Base-by-base conservation (phyloP, 2,329 filamentous ascomycete species). In the Cladophialophora chaetospira region DNA sequence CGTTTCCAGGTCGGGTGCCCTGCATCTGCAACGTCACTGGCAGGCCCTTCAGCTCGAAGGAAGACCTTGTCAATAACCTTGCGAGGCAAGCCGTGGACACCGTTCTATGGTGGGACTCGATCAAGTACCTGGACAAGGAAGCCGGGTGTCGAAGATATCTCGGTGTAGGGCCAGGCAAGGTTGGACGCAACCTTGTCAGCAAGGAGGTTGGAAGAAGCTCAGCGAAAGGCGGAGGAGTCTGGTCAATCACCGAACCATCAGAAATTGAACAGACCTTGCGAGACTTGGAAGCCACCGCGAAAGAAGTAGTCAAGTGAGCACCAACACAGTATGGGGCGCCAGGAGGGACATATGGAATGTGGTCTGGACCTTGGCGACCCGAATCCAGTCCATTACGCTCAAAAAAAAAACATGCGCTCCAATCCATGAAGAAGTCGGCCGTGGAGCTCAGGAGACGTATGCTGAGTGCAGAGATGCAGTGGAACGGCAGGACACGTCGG, bases 31-130 rank as follows among this genome's bases (percentile, higher is more conserved):
- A 97, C 71, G 88, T 97, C 40, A 88, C 86, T 5, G 92, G 88
- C 3, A 75, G 85, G 52, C 91, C 91, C 0, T 96, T 96, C 65
- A 71, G 77, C 62, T 89, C 82, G 63, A 85, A 84, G 65, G 84
- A 84, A 36, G 84, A 95, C 62, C 77, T 97, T 28, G 89, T 89
- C 69, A 86, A 95, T 61, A 74, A 95, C 43, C 77, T 96, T 47
- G 87, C 91, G 1, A 77, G 89, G 46, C 88, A 91, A 68, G 92
- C 88, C 60, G 85, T 94, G n/a, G 91, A 96, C 75, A 97, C 92
- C 26, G 91, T 97, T 38, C 81, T 84, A 57, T 97, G 93, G 93
- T 96, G 92, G 86, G 90, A 95, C 65, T 94, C 89, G 67, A 92
- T 97, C 67, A 86, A 85, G 64, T 96, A 95, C 68, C 77, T 97